Percentiles rank a stretch among this genome's conserved stretches.
These are phyloP conservation scores for Geotrichum macrosporum DNA, from an alignment of 1,139 yeast genomes.

Conservation along the genomic window DNA sequence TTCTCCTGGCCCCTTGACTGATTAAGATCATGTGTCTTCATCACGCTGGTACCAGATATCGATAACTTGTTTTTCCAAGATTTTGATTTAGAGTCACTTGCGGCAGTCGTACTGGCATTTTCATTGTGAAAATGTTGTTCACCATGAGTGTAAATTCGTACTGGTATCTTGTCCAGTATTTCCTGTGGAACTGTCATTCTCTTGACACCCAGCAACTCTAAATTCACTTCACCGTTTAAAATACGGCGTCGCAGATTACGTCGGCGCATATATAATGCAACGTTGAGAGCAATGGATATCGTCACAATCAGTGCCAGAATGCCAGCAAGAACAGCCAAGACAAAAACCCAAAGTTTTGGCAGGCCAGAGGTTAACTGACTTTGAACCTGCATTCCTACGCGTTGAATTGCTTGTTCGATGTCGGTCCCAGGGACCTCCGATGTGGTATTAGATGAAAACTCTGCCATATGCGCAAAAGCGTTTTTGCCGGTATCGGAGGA, in stretches of 20 bases:
- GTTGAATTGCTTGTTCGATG: conserved; percentile 1
- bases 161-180: conserved; percentile 28
- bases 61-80: not conserved
- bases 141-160: conserved; percentile 23
- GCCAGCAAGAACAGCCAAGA: conserved; percentile 23
- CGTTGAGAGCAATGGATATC: conserved; percentile 24
- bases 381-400: conserved; percentile 18
- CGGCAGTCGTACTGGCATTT: not conserved
- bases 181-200: conserved; percentile 29
- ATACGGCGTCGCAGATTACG: conserved; percentile 28
- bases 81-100: not conserved
- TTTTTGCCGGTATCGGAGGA: conserved; percentile 9
- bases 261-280: conserved; percentile 25
- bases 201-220: conserved; percentile 30
- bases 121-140: conserved; percentile 18
- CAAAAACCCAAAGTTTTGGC: conserved; percentile 23
- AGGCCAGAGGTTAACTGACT: conserved; percentile 4
- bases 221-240: conserved; percentile 30
- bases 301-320: conserved; percentile 17
- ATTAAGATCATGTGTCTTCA: not conserved
- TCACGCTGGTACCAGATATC: not conserved
- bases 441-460: conserved; percentile 13
- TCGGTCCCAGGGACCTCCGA: conserved; percentile 9
- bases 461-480: conserved; percentile 16
- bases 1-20: not conserved